Conservation (phyloP, 2,329 filamentous ascomycete species). For the Pseudonectria buxi region DNA sequence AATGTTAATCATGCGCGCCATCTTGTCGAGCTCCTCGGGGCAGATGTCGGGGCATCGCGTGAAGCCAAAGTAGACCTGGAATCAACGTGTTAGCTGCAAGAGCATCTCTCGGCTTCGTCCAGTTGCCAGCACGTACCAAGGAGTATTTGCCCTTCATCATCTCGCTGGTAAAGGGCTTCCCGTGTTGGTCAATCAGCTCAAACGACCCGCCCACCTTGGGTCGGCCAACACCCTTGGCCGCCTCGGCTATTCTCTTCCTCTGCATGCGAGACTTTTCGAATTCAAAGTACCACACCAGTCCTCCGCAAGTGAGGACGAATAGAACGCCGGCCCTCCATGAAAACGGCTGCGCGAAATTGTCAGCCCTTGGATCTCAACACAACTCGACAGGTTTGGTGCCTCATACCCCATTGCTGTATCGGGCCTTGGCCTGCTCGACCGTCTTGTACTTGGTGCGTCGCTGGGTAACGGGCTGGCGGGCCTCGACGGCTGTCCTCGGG, state of each 20-base stretch:
- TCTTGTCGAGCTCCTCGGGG: slow-evolving; percentile 98
- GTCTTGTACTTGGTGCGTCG: slow-evolving; percentile 42
- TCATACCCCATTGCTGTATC: slow-evolving; percentile 50
- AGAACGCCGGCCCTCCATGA: slow-evolving; percentile 85
- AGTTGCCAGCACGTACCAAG: slow-evolving; percentile 46
- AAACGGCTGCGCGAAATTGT: slow-evolving; percentile 61
- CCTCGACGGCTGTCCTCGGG: slow-evolving; percentile 24
- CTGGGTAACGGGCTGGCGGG: slow-evolving; percentile 30
- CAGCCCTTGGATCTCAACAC: slow-evolving; percentile 12
- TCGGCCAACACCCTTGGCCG: slow-evolving; percentile 84
- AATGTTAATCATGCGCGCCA: slow-evolving; percentile 88
- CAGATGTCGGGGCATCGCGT: slow-evolving; percentile 98
- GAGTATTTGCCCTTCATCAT: slow-evolving; percentile 83
- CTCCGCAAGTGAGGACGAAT: slow-evolving; percentile 72
- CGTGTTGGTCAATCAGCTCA: slow-evolving; percentile 73
- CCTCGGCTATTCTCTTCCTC: slow-evolving; percentile 79
- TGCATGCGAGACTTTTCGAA: slow-evolving; percentile 89
- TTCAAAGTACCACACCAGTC: slow-evolving; percentile 84
- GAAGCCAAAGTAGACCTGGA: slow-evolving; percentile 96
- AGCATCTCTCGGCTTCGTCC: neutral
- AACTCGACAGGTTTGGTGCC: neutral
- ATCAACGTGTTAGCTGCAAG: slow-evolving; percentile 5
- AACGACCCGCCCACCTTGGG: slow-evolving; percentile 92
- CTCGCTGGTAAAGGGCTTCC: slow-evolving; percentile 67
- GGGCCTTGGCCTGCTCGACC: slow-evolving; percentile 52